Evolutionary conservation across 2,329 filamentous ascomycete species (phyloP), one percentile per base, ranked within the genome.

Genomic region (Epichloe hybrida): DNA sequence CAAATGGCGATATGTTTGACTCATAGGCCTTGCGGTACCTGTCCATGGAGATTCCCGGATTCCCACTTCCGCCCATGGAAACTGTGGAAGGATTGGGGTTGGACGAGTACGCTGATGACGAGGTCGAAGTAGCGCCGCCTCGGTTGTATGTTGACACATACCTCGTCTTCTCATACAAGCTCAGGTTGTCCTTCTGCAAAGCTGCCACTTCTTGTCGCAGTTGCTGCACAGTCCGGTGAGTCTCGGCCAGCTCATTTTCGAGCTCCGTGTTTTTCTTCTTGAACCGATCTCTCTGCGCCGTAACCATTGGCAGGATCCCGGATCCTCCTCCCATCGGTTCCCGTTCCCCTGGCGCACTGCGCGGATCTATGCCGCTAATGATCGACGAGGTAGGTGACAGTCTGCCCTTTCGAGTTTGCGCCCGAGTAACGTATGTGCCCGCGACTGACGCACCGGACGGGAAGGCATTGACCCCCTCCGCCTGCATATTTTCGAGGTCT

Each of bases 291-390:
- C 93, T 84, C 69, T 98, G 94, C 2, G 94, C 93, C 36, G 93
- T 95, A 49, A 98, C 86, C 94, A 98, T 98, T 36, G 93, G 94
- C 23, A 98, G 73, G 56, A 98, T 96, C 12, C 90, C 88, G 0
- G 87, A 87, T 2, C 88, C 87, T 50, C 86, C 76, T 35, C 85
- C 86, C 50, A 84, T 76, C 8, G 83, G 74, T 45, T 88, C 86
- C 15, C 75, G 70, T 39, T 74, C 68, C 8, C 67, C 64, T 46
- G 69, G 72, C 41, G 59, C 56, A 15, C 53, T 72, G 42, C 80
- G 76, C 21, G 86, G 83, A 61, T 95, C 87, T 62, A 96, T 89
- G n/a, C 93, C 93, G 53, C 90, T 96, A 60, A 98, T 97, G 60
- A 98, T 97, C 20, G 91, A 97, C 4, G 91, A 97, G 1, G 93